A percentile compares a stretch with the other conserved stretches of the same genome.
Conservation (phyloP, 495 filamentous ascomycete species). For the Endocarpon pusillum region DNA sequence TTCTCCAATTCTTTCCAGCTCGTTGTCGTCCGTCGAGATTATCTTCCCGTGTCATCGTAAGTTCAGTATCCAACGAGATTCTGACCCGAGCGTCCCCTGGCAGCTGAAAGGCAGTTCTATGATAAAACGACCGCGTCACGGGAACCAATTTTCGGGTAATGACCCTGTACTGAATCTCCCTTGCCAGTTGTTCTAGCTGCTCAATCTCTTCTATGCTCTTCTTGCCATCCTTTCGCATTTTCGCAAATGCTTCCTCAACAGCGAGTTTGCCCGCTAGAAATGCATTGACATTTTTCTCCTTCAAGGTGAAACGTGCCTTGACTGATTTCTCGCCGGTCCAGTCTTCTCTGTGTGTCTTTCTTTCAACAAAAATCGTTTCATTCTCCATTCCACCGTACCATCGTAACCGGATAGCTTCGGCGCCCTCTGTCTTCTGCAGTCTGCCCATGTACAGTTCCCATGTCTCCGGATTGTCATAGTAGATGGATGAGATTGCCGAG, state of each 20-base stretch:
- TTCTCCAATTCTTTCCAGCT: conserved; percentile 79
- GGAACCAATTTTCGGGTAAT: conserved; percentile 70
- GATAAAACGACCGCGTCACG: conserved; percentile 87
- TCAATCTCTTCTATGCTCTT: conserved; percentile 79
- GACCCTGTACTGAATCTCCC: conserved; percentile 84
- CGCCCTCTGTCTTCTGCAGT: conserved; percentile 92
- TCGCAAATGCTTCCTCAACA: conserved; percentile 75
- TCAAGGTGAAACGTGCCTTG: conserved; percentile 84
- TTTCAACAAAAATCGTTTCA: conserved; percentile 90
- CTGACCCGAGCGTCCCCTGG: conserved; percentile 92
- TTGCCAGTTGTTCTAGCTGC: conserved; percentile 74
- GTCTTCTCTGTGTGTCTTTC: conserved; percentile 96
- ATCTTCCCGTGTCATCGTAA: conserved; percentile 88
- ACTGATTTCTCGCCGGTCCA: conserved; percentile 99
- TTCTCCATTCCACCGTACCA: conserved; percentile 97
- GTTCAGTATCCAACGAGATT: conserved; percentile 90
- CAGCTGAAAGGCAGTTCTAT: conserved; percentile 93
- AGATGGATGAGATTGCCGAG: conserved; percentile 91
- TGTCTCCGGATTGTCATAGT: conserved; percentile 84
- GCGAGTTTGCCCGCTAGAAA: conserved; percentile 69
- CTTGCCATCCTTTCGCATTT: conserved; percentile 84
- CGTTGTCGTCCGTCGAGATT: conserved; percentile 68
- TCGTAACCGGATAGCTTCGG: conserved; percentile 85
- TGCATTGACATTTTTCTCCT: conserved; percentile 93
- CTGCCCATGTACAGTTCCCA: conserved; percentile 91